Base-by-base conservation (phyloP, 2,329 filamentous ascomycete species). In the Penicillium sclerotigenum region DNA sequence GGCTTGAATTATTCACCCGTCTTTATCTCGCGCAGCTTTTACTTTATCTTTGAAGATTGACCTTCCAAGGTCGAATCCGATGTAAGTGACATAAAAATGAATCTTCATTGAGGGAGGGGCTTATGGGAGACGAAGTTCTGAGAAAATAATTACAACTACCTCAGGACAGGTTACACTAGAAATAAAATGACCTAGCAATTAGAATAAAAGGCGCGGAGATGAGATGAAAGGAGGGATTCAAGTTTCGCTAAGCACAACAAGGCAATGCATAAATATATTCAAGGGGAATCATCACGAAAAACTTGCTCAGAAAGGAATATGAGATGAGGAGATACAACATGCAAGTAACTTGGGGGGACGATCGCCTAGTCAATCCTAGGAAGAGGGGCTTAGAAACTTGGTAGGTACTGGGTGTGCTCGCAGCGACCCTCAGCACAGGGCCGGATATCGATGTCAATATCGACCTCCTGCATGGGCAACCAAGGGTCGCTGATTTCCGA, bases 391-490 rank as follows among this genome's bases (percentile, higher is more conserved):
- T 24, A 11, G 16, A 36, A 24, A 13, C 20, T 16, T n/a, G 33
- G 11, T n/a, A 11, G 29, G 10, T n/a, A 11, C 10, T n/a, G 28
- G 14, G 37, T 26, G 36, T 66, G 64, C n/a, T 42, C 38, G 61
- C 76, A 79, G 16, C 53, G 56, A 8, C 74, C 75, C 37, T 61
- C 70, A 5, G 76, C 76, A 69, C 77, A 79, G 26, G 68, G 66
- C 18, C 60, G 60, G 11, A 80, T 65, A 65, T 82, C 79, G 52
- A 65, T 58, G 37, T 81, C 77, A 45, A 82, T 68, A 71, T 82
- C 73, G 58, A 82, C 60, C 34, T 66, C 67, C 55, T 70, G 63
- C 61, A 81, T 77, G 4, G 67, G 63, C 24, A 72, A 71, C 69
- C 79, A 75, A 0, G 73, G 53, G 61, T 73, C 71, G 2, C 18